A percentile compares a stretch with the other conserved stretches of the same genome.
phyloP scores from a whole-genome alignment of 129 eudicot species.

The Escallonia rubra region DNA sequence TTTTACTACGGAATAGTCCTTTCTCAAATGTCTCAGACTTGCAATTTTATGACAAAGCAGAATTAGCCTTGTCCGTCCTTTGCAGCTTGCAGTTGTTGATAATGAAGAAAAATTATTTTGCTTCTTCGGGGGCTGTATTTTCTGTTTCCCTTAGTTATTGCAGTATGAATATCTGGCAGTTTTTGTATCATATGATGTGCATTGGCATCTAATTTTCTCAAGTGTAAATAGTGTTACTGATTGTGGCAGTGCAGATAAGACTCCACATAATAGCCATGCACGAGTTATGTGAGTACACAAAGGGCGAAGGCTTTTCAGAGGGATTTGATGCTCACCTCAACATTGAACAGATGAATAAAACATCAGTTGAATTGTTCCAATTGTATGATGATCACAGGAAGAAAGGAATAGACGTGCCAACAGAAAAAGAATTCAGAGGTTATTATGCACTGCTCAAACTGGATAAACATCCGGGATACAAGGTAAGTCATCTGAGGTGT shows the following conservation, averaged over 20 bases:
- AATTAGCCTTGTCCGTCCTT: neutral
- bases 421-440: constrained; percentile 96
- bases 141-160: neutral
- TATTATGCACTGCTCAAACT: constrained; percentile 95
- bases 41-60: neutral
- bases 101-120: neutral
- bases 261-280: constrained; percentile 97
- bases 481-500: constrained; percentile 51
- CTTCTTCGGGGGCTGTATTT: neutral
- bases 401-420: constrained; percentile 72
- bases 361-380: constrained; percentile 92
- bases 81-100: neutral
- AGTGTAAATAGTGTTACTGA: constrained; percentile 1
- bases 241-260: constrained; percentile 61
- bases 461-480: constrained; percentile 98
- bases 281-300: constrained; percentile 83
- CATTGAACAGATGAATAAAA: constrained; percentile 98
- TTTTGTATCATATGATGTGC: neutral
- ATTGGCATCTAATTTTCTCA: neutral
- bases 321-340: constrained; percentile 99
- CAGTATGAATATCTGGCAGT: neutral
- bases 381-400: constrained; percentile 92
- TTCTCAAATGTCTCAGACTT: too few relatives aligned
- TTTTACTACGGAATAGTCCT: too few relatives aligned
- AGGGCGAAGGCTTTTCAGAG: constrained; percentile 98